Evolutionary conservation across 345 rosid species (phyloP), one percentile per base, ranked within the genome.

Genomic region (Eucalyptus curtisii): DNA sequence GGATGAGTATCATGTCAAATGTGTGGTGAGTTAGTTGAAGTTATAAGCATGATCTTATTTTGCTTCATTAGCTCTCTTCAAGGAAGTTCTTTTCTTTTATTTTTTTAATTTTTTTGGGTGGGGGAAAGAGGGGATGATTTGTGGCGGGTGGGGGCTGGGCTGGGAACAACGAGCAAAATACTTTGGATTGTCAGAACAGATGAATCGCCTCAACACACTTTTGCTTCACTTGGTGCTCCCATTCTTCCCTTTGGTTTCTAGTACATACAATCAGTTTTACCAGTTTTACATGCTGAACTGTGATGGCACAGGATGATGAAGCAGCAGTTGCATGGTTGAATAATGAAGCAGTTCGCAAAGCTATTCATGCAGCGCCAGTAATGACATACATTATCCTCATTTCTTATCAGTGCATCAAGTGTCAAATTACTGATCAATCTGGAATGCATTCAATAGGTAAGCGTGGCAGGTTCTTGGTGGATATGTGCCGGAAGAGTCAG

Each of bases 301-400:
- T 45, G 76, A 80, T 17, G 49, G 82, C 61, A 80, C 91, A 94
- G 95, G 88, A 90, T 31, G 95, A 93, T 87, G 93, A 91, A 53
- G 89, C 92, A 42, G 95, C 95, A 7, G 91, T 88, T 7, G 55
- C 71, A 27, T 95, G 95, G 95, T 87, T 95, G 19, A 93, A 95
- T 19, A 91, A 94, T 68, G 92, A 88, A 87, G 86, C 91, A 49
- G 94, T 95, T 10, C 89, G 96, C 89, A 89, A 88, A 82, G 95
- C 94, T 52, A 87, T 95, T 50, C 96, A 95, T 90, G 96, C 94
- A 10, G 87, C 90, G 2, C 90, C 92, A 17, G 95, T 93, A 92
- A 85, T 59, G 31, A 80, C 31, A 27, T 17, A 40, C 30, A 86
- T 40, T 17, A n/a, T 59, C n/a, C 27, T 68, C 27, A 5, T n/a